Evolutionary conservation across 2,329 filamentous ascomycete species (phyloP).

Genomic region (Helminthosporium solani): DNA sequence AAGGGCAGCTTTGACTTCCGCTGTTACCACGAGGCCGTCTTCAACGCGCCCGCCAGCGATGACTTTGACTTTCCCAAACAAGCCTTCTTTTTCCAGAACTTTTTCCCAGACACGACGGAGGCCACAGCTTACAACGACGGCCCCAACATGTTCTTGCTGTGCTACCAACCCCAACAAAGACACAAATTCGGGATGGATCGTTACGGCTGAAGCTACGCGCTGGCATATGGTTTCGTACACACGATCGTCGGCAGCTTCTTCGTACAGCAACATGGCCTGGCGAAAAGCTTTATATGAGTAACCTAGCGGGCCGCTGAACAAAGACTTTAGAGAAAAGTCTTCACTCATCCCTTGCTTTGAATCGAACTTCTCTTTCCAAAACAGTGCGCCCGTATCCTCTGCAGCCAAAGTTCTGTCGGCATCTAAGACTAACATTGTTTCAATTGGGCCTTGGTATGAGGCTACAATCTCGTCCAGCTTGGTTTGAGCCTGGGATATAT

Average conservation of each 20-base stretch:
- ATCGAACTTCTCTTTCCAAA: conserved; percentile 46
- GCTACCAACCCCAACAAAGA: conserved; percentile 43
- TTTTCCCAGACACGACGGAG: conserved; percentile 57
- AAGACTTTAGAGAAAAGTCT: conserved; percentile 40
- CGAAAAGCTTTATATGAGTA: conserved; percentile 59
- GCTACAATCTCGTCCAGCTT: background rate
- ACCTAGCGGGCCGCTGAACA: conserved; percentile 52
- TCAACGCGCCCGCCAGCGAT: conserved; percentile 55
- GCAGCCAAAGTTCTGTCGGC: conserved; percentile 58
- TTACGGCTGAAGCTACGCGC: conserved; percentile 45
- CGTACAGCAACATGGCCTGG: conserved; percentile 56
- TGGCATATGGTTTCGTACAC: conserved; percentile 53
- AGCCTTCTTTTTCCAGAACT: conserved; percentile 48
- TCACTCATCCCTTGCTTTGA: conserved; percentile 3
- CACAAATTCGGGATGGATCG: conserved; percentile 52
- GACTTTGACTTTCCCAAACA: conserved; percentile 51
- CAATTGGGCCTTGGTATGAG: conserved; percentile 19
- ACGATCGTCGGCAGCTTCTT: conserved; percentile 44
- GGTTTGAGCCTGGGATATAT: background rate
- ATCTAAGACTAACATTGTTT: conserved; percentile 58
- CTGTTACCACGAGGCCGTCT: conserved; percentile 55
- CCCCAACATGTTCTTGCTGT: conserved; percentile 43
- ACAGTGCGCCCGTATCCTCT: conserved; percentile 53
- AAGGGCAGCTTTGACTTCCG: conserved; percentile 52
- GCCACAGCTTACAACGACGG: conserved; percentile 59